These are phyloP conservation scores for Tetratostichococcus sp. DNA, from an alignment of 139 green algal species.

Conservation along the genomic window DNA sequence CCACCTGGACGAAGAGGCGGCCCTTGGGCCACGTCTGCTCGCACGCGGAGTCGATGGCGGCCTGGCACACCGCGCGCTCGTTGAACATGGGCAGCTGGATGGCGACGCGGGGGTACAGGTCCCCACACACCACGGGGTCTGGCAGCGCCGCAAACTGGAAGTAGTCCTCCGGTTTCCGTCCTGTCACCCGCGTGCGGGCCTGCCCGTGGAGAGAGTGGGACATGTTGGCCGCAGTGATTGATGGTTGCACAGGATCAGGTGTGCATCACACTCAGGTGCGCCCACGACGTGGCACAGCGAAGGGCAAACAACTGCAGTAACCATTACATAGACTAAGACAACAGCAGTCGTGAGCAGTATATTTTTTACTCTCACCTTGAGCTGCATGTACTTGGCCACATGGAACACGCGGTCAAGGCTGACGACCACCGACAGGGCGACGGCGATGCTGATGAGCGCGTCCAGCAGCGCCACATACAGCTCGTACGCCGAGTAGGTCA, in stretches of 20 bases:
- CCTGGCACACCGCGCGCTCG: slow-evolving; percentile 73
- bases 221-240: too few relatives aligned
- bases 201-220: slow-evolving; percentile 20
- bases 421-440: slow-evolving; percentile 40
- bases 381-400: slow-evolving; percentile 33
- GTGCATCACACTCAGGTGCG: too few relatives aligned
- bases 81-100: slow-evolving; percentile 97
- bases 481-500: slow-evolving; percentile 23
- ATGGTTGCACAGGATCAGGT: too few relatives aligned
- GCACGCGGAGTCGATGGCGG: slow-evolving; percentile 74
- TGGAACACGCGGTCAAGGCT: slow-evolving; percentile 41
- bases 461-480: slow-evolving; percentile 46
- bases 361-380: slow-evolving; percentile 1
- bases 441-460: slow-evolving; percentile 24
- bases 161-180: slow-evolving; percentile 30
- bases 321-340: too few relatives aligned
- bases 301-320: too few relatives aligned
- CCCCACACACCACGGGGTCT: slow-evolving; percentile 12
- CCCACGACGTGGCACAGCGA: too few relatives aligned
- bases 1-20: slow-evolving; percentile 61
- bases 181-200: slow-evolving; percentile 18
- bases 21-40: slow-evolving; percentile 69
- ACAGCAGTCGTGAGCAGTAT: too few relatives aligned
- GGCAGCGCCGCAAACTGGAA: slow-evolving; percentile 36
- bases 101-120: slow-evolving; percentile 65